Evolutionary conservation across 805 yeast genomes (phyloP).

Genomic region (Candida tibetensis): DNA sequence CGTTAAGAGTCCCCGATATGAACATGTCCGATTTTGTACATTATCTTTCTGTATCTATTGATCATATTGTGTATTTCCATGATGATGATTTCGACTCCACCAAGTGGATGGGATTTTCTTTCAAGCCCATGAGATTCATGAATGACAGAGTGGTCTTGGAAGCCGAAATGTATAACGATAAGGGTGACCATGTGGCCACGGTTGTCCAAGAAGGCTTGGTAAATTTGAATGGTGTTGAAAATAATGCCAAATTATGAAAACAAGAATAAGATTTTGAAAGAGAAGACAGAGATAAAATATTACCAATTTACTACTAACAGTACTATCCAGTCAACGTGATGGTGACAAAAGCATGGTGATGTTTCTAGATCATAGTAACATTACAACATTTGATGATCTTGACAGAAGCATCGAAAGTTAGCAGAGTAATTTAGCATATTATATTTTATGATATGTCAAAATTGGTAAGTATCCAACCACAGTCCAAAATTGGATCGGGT

Average conservation of each 20-base stretch:
- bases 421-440: no score
- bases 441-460: no score
- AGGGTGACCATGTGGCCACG: constrained; percentile 55
- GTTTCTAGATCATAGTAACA: no score
- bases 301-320: no score
- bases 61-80: constrained; percentile 67
- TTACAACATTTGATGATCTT: no score
- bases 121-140: constrained; percentile 47
- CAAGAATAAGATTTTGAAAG: no score
- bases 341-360: no score
- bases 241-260: neutral
- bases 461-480: no score
- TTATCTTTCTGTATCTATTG: constrained; percentile 58
- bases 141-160: constrained; percentile 54
- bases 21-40: constrained; percentile 16
- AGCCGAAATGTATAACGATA: constrained; percentile 53
- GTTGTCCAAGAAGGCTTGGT: constrained; percentile 65
- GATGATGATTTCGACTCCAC: constrained; percentile 46
- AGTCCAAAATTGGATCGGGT: no score
- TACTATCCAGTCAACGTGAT: no score
- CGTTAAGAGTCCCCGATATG: constrained; percentile 39
- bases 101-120: constrained; percentile 52
- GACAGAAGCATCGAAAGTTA: no score
- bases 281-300: no score
- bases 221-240: constrained; percentile 24